phyloP scores from a whole-genome alignment of 1,284 basidiomycete genomes.

The Exobasidium cylindrosporum region DNA sequence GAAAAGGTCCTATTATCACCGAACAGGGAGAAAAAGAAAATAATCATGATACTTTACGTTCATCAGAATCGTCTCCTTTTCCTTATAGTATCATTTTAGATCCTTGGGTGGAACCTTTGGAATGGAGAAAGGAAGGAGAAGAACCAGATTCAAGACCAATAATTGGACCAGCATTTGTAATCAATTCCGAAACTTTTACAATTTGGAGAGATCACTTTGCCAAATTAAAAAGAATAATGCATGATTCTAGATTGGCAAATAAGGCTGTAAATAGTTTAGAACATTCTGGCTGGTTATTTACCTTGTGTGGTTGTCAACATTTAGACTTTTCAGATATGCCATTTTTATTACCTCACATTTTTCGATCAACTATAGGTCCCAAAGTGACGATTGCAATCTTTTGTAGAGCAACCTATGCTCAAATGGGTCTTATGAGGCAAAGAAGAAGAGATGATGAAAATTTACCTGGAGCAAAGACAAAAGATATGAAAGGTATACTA shows the following conservation, averaged over 20 bases:
- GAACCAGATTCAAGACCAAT: constrained; percentile 9
- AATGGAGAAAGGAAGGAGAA: constrained; percentile 15
- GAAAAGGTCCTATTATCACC: constrained; percentile 26
- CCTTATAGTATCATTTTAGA: constrained; percentile 13
- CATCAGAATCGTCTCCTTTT: not conserved
- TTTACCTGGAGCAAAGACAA: too few relatives aligned
- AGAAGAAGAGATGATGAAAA: not conserved
- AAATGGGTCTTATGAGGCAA: constrained; percentile 24
- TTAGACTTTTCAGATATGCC: constrained; percentile 45
- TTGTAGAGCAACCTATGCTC: constrained; percentile 25
- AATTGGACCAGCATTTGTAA: constrained; percentile 34
- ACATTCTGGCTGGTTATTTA: constrained; percentile 41
- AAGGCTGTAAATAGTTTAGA: constrained; percentile 9
- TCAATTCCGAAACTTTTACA: constrained; percentile 46
- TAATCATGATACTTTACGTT: constrained; percentile 22
- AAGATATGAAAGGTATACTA: not conserved
- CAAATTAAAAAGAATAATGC: constrained; percentile 26
- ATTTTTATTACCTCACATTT: constrained; percentile 37
- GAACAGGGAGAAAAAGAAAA: not conserved
- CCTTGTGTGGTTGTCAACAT: constrained; percentile 38
- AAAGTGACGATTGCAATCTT: constrained; percentile 33
- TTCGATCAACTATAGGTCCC: constrained; percentile 38
- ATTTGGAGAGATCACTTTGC: constrained; percentile 41
- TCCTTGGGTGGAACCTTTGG: constrained; percentile 32
- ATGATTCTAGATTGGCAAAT: constrained; percentile 20